phyloP scores from a whole-genome alignment of 257 asterid species.

The Lithospermum erythrorhizon region DNA sequence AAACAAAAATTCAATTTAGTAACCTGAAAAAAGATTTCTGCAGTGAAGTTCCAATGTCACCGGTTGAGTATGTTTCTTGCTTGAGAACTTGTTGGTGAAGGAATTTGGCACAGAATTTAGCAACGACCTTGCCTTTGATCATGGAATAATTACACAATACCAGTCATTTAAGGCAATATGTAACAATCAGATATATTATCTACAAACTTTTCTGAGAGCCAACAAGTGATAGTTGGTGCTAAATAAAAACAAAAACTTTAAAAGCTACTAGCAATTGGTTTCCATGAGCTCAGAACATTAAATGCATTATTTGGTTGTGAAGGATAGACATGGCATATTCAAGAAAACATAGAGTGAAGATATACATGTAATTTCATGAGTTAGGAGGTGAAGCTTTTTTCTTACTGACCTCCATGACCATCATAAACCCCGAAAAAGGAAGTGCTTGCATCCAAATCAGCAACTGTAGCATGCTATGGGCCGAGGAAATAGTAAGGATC shows the following conservation, averaged over 20 bases:
- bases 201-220: background rate
- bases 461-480: slow-evolving; percentile 75
- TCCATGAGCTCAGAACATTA: no score
- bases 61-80: slow-evolving; percentile 73
- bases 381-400: slow-evolving; percentile 11
- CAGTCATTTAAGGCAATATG: background rate
- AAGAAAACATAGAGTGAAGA: background rate
- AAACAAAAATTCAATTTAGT: slow-evolving; percentile 8
- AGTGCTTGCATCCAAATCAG: slow-evolving; percentile 63
- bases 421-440: slow-evolving; percentile 97
- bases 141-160: slow-evolving; percentile 8
- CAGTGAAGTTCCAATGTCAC: slow-evolving; percentile 80
- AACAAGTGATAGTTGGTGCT: background rate
- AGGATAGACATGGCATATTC: background rate
- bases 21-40: slow-evolving; percentile 87
- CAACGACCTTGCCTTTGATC: slow-evolving; percentile 83
- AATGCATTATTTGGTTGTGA: background rate
- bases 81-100: slow-evolving; percentile 94
- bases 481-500: slow-evolving; percentile 6
- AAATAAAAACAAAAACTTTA: background rate
- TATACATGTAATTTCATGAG: background rate
- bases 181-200: background rate
- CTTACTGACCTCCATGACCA: slow-evolving; percentile 85
- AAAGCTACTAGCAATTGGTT: background rate
- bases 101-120: slow-evolving; percentile 94